Conservation (phyloP, 345 rosid genomes). For the Anacardium occidentale region DNA sequence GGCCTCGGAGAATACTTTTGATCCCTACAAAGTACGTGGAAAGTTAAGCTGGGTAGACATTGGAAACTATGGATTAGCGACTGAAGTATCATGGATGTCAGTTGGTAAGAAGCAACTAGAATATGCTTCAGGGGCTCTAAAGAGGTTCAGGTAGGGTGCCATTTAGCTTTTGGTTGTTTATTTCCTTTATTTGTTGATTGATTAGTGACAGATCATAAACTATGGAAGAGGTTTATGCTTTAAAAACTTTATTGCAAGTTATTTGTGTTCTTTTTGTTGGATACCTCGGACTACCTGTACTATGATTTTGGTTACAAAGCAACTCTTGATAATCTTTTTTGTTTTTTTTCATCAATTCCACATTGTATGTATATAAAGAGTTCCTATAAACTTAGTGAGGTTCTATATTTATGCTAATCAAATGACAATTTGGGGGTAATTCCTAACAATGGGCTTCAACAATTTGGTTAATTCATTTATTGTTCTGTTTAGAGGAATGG, state of each 20-base stretch:
- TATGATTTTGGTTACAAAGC: neutral
- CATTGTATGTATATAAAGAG: neutral
- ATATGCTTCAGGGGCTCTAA: conserved; percentile 91
- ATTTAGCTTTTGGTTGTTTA: neutral
- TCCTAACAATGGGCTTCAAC: neutral
- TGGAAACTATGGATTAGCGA: conserved; percentile 65
- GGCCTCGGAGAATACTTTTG: conserved; percentile 59
- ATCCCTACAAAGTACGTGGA: conserved; percentile 80
- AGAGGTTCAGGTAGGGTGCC: conserved; percentile 65
- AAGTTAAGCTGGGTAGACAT: conserved; percentile 82
- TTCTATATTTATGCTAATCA: neutral
- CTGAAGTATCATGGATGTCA: conserved; percentile 95
- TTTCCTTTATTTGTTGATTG: neutral
- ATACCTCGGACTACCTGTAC: neutral
- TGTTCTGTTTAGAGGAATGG: neutral
- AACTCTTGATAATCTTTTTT: neutral
- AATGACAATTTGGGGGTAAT: neutral
- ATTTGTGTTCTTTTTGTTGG: neutral
- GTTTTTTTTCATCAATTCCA: neutral
- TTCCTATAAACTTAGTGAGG: neutral
- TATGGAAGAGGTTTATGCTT: conserved; percentile 2
- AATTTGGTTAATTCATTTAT: neutral
- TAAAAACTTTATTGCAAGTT: neutral
- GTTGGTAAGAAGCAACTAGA: conserved; percentile 91
- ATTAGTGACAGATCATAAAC: neutral